Base-by-base conservation (phyloP, 768 basidiomycete species). In the Tylopilus vinaceipallidus region DNA sequence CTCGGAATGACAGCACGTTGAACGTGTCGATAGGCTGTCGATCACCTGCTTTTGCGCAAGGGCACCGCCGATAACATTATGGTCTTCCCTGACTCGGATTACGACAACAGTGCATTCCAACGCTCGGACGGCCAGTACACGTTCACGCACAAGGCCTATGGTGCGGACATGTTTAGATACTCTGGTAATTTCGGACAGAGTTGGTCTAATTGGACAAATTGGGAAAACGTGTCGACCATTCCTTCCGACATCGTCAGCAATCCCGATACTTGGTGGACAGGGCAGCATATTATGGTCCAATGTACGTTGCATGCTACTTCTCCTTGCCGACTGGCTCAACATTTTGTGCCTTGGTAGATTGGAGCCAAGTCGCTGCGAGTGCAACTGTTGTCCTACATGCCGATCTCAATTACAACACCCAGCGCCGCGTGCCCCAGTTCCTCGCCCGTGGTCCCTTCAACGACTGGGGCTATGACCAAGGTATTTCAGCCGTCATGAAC, bases 371-470 rank as follows among this genome's bases (percentile, higher is more conserved):
- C 3, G 78, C 83, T 2, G 60, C 80, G 49, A 86, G 88, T 3
- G 71, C 84, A 7, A 73, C 78, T 23, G 76, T 81, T 36, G 82
- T 90, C 30, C 71, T 91, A 11, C 93, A 95, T 57, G 87, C 88
- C 16, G 94, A 97, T 61, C 66, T 74, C 49, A 77, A 76, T 36
- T 89, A 80, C 64, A 66, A 64, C 8, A 77, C 75, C 3, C 65
- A 70, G 33, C 86, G 94, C 59, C 87, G 91, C 22, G 86, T 90
- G 24, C 94, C 94, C 22, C 91, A 94, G 59, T 75, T 95, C 58
- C 72, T 97, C 45, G 88, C 83, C 37, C 86, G 94, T 58, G 94
- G 94, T 41, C 83, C 85, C 0, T 97, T 91, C 79, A 97, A 97
- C 61, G 70, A 78, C 30, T 97, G 92, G 91, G 94, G 94, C 47